Conservation (phyloP, 2,329 filamentous ascomycete species). For the Myriosclerotinia scirpicola region DNA sequence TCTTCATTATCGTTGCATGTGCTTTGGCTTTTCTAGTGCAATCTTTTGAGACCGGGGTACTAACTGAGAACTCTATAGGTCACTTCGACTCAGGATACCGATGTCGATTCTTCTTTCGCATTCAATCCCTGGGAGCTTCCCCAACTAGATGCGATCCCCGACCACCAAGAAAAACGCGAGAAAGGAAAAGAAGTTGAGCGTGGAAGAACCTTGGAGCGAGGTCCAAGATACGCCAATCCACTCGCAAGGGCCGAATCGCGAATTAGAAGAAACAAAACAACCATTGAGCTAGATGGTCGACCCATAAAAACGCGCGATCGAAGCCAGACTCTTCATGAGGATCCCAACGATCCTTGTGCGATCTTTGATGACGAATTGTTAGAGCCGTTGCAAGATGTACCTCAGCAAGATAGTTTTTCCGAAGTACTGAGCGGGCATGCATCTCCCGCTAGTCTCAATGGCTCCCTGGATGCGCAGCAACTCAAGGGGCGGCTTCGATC, state of each 20-base stretch:
- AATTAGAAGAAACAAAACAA: conserved; percentile 27
- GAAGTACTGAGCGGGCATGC: conserved; percentile 31
- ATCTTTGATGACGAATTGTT: conserved; percentile 38
- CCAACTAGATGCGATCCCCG: background rate
- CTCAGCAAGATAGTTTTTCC: conserved; percentile 33
- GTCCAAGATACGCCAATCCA: conserved; percentile 32
- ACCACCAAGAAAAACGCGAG: background rate
- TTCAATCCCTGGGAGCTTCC: conserved; percentile 15
- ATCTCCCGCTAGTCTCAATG: conserved; percentile 8
- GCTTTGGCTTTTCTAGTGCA: background rate
- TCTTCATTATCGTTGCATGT: background rate
- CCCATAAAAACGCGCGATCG: conserved; percentile 34
- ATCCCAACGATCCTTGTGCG: conserved; percentile 35
- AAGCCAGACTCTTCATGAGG: conserved; percentile 37
- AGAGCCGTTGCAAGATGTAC: conserved; percentile 36
- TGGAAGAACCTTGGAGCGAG: conserved; percentile 32
- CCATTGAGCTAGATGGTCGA: conserved; percentile 35
- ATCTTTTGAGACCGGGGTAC: background rate
- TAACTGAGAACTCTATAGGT: background rate
- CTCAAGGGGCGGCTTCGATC: conserved; percentile 10
- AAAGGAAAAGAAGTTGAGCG: conserved; percentile 31
- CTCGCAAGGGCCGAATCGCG: conserved; percentile 36
- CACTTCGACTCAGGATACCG: background rate
- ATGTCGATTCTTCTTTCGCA: background rate
- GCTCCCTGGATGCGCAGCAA: conserved; percentile 1